Evolutionary conservation across 306 rosid species (phyloP), one percentile per base, ranked within the genome.

Genomic region (Pyrus communis): DNA sequence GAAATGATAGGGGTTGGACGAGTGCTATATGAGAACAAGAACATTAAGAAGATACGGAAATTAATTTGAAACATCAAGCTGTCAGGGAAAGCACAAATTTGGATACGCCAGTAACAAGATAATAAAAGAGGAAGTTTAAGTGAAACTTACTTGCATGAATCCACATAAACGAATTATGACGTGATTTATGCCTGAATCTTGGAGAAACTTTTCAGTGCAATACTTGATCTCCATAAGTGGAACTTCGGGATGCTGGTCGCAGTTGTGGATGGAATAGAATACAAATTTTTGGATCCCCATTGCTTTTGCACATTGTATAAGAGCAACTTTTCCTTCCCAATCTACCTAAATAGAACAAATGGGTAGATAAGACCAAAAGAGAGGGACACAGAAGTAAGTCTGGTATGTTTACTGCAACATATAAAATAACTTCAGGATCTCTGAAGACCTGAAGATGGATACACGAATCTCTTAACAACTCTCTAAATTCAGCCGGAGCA

Each of bases 251-350:
- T 92, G 99, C 79, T 90, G 90, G 79, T 95, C 97, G 46, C 97
- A 92, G 80, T 95, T 95, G 72, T 95, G 99, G 82, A 92, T 95
- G 83, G 99, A 95, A 83, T 83, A 95, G 88, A 95, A 95, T 4
- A 95, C 84, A 77, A 81, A 95, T 70, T 92, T 92, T 85, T 95
- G 97, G 84, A 95, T 92, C 52, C 96, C 92, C 98, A 95, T 95
- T n/a, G 98, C 98, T 73, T 90, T 95, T 4, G 98, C 97, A 73
- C 97, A 90, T 80, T 95, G 99, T 74, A 92, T 90, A 2, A 95
- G 97, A 80, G 96, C 97, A 69, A 95, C 99, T 82, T 95, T 95
- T 51, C 99, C 99, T 89, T 92, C 96, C 98, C 99, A 92, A 73
- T 95, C 99, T 72, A 94, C 98, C 98, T 90, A 88, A 79, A 86